Percentiles rank a stretch among this genome's conserved stretches.
Conservation (phyloP, 2,329 filamentous ascomycete genomes). For the Sordariomycetes sp. region DNA sequence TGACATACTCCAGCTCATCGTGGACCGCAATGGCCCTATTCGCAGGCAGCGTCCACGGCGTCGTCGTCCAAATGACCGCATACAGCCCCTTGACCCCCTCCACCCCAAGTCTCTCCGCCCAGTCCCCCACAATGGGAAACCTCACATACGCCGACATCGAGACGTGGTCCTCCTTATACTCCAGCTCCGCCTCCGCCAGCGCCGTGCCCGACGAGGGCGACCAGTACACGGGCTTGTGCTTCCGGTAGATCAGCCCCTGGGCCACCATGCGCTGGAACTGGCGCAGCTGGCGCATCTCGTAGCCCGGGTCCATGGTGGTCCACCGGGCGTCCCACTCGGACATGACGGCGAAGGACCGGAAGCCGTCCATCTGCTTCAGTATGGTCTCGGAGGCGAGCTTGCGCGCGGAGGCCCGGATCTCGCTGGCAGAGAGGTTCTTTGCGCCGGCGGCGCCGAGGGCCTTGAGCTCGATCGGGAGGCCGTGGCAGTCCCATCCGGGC, state of each 20-base stretch:
- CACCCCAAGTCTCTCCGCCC: conserved; percentile 20
- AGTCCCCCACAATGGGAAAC: conserved; percentile 53
- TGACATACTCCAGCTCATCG: conserved; percentile 59
- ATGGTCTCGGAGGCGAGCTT: conserved; percentile 59
- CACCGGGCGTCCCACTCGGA: conserved; percentile 69
- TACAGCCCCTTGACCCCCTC: conserved; percentile 40
- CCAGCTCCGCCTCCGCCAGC: conserved; percentile 73
- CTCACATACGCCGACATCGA: conserved; percentile 69
- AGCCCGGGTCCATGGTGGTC: conserved; percentile 67
- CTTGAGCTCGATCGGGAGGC: conserved; percentile 93
- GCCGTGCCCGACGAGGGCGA: conserved; percentile 69
- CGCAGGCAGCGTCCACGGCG: conserved; percentile 91
- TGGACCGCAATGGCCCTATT: conserved; percentile 84
- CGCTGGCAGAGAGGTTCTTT: conserved; percentile 37
- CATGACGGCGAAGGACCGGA: conserved; percentile 68
- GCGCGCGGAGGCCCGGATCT: conserved; percentile 54
- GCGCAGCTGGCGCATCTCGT: conserved; percentile 63
- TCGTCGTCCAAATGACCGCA: conserved; percentile 97
- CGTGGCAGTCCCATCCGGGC: conserved; percentile 97
- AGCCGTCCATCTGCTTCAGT: conserved; percentile 61
- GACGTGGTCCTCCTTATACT: conserved; percentile 67
- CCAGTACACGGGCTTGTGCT: conserved; percentile 81
- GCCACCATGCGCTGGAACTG: conserved; percentile 68
- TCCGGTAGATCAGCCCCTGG: conserved; percentile 64
- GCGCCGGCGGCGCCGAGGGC: conserved; percentile 52